Evolutionary conservation across 371 early-diverging fungal species (phyloP).

Genomic region (Mortierella polycephala): DNA sequence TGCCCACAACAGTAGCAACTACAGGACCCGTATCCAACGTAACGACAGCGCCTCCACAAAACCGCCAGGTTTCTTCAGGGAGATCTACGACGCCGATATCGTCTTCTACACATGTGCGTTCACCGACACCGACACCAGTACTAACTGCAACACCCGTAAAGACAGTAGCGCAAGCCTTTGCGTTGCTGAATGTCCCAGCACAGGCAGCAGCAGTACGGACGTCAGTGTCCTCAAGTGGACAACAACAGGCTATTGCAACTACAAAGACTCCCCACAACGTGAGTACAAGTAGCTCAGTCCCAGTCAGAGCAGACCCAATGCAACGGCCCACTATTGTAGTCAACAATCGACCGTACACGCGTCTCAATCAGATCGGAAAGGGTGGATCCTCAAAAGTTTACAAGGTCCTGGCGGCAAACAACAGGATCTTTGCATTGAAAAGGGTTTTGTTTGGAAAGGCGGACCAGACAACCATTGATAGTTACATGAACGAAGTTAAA

Average conservation of each 20-base stretch:
- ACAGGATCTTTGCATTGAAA: constrained; percentile 88
- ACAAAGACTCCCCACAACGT: too few relatives aligned
- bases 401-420: constrained; percentile 78
- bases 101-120: background rate
- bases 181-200: background rate
- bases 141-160: background rate
- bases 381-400: constrained; percentile 94
- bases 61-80: too few relatives aligned
- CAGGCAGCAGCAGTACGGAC: too few relatives aligned
- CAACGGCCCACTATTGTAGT: background rate
- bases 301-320: too few relatives aligned
- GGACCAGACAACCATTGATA: constrained; percentile 71
- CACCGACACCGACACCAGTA: background rate
- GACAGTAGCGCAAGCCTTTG: background rate
- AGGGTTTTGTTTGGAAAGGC: constrained; percentile 79
- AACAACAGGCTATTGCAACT: too few relatives aligned
- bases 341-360: background rate
- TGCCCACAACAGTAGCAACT: too few relatives aligned
- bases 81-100: too few relatives aligned
- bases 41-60: too few relatives aligned
- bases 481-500: constrained; percentile 87
- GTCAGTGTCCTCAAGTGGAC: too few relatives aligned
- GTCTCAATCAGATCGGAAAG: constrained; percentile 67
- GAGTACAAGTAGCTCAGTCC: too few relatives aligned
- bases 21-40: too few relatives aligned